Base-by-base conservation (phyloP, 1,284 basidiomycete species). In the Puccinia hordei region DNA sequence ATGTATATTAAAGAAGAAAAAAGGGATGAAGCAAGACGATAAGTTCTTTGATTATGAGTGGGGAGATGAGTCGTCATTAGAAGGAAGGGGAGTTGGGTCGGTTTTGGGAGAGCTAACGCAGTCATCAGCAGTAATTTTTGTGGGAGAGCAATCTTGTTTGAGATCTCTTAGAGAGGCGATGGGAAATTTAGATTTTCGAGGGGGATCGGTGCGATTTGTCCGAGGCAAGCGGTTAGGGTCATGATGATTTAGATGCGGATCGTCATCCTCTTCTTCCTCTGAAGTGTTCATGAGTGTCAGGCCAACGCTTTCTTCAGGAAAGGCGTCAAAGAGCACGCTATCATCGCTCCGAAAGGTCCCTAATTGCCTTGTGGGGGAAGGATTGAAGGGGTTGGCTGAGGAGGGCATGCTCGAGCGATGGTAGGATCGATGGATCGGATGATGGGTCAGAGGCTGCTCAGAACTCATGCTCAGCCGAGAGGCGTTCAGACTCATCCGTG, bases 261-360 rank as follows among this genome's bases (percentile, higher is more conserved):
- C 68, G 2, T 78, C 76, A 44, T 78, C 76, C 44, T 79, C 65
- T 24, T 79, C 68, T 46, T 69, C 65, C 33, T 72, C 66, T 10
- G 65, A 69, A 24, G 49, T 63, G 59, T 79, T 66, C 76, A 79
- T 79, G 12, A 71, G 41, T 8, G 66, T 79, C 22, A 79, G 30
- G 10, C 76, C 76, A 41, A 79, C 76, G 27, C 49, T 44, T 79
- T 79, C 76, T 49, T 79, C 76, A 1, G 76, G 76, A 55, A 79
- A 79, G 8, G 76, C 68, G 35, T 79, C 76, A 61, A 79, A 79
- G n/a, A 79, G 53, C 41, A 79, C 68, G 38, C 76, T 79, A 63
- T 79, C 76, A 17, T 72, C 38, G 33, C 41, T 49, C 30, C 63
- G 49, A 68, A 24, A 57, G 33, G 30, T 10, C 8, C 46, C 59